Evolutionary conservation across 345 rosid genomes (phyloP), one percentile per base, ranked within the genome.

Genomic region (Salix dunnii): DNA sequence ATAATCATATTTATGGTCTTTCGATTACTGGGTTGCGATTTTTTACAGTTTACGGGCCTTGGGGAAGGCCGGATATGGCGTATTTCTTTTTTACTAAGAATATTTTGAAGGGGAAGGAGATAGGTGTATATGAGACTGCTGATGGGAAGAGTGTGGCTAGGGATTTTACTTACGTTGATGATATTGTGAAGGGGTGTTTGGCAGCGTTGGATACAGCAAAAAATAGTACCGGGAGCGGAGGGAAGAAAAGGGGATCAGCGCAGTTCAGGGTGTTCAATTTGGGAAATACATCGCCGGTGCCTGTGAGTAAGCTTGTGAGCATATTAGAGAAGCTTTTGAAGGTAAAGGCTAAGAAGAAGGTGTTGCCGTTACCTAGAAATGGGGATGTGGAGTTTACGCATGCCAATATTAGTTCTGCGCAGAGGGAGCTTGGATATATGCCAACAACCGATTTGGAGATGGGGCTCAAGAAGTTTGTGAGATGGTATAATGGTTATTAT

Each of bases 11-110:
- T 66, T 89, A 93, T 61, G 98, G 98, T 1, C 85, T 93, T 70
- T 93, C 98, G 1, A 83, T 93, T 35, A 93, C 98, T 5, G 98
- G 97, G 31, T 78, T 93, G 74, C 82, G 98, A 62, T 93, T 93
- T 66, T 93, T 93, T 83, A 93, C 98, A 0, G 98, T 93, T 36
- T 93, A 93, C 64, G 98, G 98, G 1, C 98, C 97, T 2, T 91
- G 98, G 98, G 98, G 98, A 14, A 88, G 97, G 74, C 97, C 98
- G 3, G 98, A 93, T 82, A 93, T 93, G 98, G 97, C 97, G 7
- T 93, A 93, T 80, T 93, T 93, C 89, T 93, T 91, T 80, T 93
- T 93, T 80, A 91, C 97, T 0, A 93, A 74, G 75, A 93, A 91
- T 77, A 90, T 93, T 8, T 77, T 93, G 72, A 89, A 87, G 68